Evolutionary conservation across 208 protist genomes (phyloP).

Genomic region (Leishmania major): DNA sequence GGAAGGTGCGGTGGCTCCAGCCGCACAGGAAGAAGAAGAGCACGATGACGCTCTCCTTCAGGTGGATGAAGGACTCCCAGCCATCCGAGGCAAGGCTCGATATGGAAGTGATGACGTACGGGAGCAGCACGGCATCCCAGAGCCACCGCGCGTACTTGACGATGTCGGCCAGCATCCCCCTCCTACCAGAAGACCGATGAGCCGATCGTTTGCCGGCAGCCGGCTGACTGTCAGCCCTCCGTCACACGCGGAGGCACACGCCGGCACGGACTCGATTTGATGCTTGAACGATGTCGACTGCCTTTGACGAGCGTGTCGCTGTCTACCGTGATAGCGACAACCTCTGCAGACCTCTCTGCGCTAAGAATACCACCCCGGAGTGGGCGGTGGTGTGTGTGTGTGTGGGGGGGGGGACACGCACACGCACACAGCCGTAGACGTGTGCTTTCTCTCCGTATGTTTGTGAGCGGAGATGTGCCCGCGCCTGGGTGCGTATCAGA

Average conservation of each 20-base stretch:
- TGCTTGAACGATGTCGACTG: too few species aligned
- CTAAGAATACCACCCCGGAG: background rate
- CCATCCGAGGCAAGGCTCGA: slow-evolving; percentile 57
- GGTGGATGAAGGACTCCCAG: slow-evolving; percentile 48
- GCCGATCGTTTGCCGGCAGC: background rate
- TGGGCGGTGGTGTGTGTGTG: too few species aligned
- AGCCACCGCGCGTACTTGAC: slow-evolving; percentile 38
- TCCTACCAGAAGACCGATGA: background rate
- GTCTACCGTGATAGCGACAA: background rate
- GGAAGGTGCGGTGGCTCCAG: slow-evolving; percentile 74
- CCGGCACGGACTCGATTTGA: background rate
- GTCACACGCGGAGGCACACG: background rate
- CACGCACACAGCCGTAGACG: background rate
- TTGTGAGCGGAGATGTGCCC: background rate
- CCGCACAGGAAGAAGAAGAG: slow-evolving; percentile 69
- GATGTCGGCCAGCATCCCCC: slow-evolving; percentile 30
- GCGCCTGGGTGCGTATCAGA: background rate
- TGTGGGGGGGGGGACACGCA: background rate
- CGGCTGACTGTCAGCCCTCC: background rate
- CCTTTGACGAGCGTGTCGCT: background rate
- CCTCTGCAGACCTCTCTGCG: background rate
- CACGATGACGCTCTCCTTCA: slow-evolving; percentile 59
- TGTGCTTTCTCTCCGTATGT: background rate
- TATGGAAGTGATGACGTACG: slow-evolving; percentile 53
- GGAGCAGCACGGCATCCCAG: slow-evolving; percentile 51